Evolutionary conservation across 2,329 filamentous ascomycete genomes (phyloP), one percentile per base, ranked within the genome.

Genomic region (Cladosporium austrohemisphaericum): DNA sequence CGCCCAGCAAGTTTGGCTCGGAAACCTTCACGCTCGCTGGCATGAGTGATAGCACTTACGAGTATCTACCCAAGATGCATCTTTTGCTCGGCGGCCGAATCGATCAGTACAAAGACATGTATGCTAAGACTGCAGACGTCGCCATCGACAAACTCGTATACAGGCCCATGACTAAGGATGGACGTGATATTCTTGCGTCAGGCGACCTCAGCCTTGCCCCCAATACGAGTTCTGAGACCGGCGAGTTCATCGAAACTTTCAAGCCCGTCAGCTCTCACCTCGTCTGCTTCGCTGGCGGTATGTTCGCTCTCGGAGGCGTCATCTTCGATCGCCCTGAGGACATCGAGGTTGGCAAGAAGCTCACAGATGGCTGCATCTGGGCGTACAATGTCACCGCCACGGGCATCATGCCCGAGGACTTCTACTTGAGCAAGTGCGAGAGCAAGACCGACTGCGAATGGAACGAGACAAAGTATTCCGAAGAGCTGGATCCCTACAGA

Each of bases 111-210:
- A 74, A 77, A 53, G 77, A 76, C 16, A 78, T 95, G 68, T 89
- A 94, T 63, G 75, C 84, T 51, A 79, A 79, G 50, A 78, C 82
- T 3, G 78, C 84, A 23, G 79, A 84, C 4, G 81, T 81, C 0
- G 80, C 85, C 28, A 85, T 86, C 56, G 76, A 88, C 55, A 78
- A 86, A 65, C 75, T 95, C 8, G 79, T 95, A 50, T 95, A 81
- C 68, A 79, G 85, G 4, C 89, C 90, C 1, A 85, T 93, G 80
- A 78, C 82, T 16, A 78, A 81, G 5, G 77, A 79, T 23, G 73
- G 79, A 46, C 79, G 79, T 44, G 80, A 92, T 52, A 79, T 93
- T n/a, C 75, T 93, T 2, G 81, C 93, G 53, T 80, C 86, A 0
- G 85, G 85, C 19, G 82, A 81, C 5, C 55, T 65, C 1, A 61